A percentile compares a stretch with the other conserved stretches of the same genome.
Conservation (phyloP, 2,329 filamentous ascomycete species). For the Xylaria sp. region DNA sequence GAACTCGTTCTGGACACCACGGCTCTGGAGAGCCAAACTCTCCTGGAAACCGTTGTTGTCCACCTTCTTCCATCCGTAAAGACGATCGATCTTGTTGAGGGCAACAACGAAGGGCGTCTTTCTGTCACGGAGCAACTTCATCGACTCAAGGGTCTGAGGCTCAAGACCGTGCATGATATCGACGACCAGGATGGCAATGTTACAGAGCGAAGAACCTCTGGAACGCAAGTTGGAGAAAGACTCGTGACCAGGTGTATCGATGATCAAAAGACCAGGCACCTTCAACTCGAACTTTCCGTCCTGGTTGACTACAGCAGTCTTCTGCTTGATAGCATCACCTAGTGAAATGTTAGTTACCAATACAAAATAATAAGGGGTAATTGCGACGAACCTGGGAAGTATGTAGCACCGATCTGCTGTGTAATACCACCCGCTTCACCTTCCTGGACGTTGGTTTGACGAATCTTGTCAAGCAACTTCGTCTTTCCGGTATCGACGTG, state of each 20-base stretch:
- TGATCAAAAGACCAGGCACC: constrained; percentile 91
- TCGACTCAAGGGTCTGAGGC: constrained; percentile 94
- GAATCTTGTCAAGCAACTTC: constrained; percentile 97
- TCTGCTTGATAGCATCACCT: constrained; percentile 83
- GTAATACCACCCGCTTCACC: constrained; percentile 99
- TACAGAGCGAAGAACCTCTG: constrained; percentile 94
- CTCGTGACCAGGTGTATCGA: constrained; percentile 99
- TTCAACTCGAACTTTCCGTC: constrained; percentile 93
- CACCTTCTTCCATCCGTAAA: constrained; percentile 98
- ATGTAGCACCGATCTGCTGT: constrained; percentile 98
- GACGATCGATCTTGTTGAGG: constrained; percentile 98
- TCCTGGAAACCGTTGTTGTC: constrained; percentile 98
- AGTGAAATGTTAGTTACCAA: constrained; percentile 5
- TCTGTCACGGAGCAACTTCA: constrained; percentile 84
- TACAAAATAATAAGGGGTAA: background rate
- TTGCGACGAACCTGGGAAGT: constrained; percentile 63
- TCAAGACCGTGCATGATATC: constrained; percentile 99
- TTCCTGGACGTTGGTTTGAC: constrained; percentile 97
- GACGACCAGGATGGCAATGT: constrained; percentile 97
- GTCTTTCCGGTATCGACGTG: constrained; percentile 99
- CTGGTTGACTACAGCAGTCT: constrained; percentile 88
- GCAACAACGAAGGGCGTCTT: constrained; percentile 98
- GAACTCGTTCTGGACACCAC: constrained; percentile 92
- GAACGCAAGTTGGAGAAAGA: constrained; percentile 98
- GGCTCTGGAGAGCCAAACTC: constrained; percentile 82